Evolutionary conservation across 164 flowering plant genomes (phyloP).

Genomic region (Vitis rupestris): DNA sequence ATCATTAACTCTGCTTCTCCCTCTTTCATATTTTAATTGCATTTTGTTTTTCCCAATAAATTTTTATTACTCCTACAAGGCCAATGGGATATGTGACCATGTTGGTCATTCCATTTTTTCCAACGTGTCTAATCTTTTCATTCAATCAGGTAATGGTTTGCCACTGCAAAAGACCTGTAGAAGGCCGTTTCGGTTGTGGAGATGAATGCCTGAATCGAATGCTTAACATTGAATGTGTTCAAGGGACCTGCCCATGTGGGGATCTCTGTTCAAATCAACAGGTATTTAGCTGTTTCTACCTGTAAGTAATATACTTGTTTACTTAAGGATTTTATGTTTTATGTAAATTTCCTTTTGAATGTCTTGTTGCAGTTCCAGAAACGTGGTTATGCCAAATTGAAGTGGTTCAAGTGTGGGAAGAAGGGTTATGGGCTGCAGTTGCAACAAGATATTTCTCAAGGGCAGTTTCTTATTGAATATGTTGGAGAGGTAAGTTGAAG

Average conservation of each 20-base stretch:
- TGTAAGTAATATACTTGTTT: neutral
- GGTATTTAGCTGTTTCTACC: constrained; percentile 35
- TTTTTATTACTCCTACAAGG: neutral
- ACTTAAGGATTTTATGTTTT: neutral
- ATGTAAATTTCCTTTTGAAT: constrained; percentile 2
- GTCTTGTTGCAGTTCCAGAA: constrained; percentile 76
- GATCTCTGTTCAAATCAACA: constrained; percentile 92
- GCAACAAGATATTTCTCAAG: constrained; percentile 63
- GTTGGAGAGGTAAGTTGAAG: constrained; percentile 83
- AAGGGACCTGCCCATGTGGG: constrained; percentile 95
- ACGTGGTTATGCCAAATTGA: constrained; percentile 69
- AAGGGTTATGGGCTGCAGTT: constrained; percentile 86
- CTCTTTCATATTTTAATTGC: neutral
- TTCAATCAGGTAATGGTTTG: constrained; percentile 89
- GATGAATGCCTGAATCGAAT: constrained; percentile 89
- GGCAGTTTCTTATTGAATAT: constrained; percentile 91
- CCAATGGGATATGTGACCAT: constrained; percentile 3
- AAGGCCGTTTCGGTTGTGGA: constrained; percentile 78
- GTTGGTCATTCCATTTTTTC: neutral
- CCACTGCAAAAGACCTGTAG: constrained; percentile 71
- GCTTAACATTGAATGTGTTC: constrained; percentile 94
- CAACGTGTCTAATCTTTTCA: constrained; percentile 6
- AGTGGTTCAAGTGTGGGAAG: constrained; percentile 68
- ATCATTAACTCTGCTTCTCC: neutral
- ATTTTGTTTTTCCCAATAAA: neutral